These are phyloP conservation scores for Trapa bicornis DNA, from an alignment of 345 rosid genomes.

Conservation along the genomic window DNA sequence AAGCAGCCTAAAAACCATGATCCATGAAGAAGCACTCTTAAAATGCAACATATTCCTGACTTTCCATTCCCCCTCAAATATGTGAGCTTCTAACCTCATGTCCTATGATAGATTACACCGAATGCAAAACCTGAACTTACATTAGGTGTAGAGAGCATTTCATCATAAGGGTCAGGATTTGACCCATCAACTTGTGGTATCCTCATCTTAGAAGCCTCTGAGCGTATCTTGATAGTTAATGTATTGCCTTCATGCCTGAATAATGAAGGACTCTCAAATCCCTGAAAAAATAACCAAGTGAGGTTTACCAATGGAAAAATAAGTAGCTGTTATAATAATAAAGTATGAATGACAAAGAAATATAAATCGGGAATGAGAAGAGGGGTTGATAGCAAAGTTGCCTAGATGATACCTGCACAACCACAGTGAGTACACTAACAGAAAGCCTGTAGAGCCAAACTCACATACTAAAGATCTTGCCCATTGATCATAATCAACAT, in stretches of 20 bases:
- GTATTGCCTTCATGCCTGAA: neutral
- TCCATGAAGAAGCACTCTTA: neutral
- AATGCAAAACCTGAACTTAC: constrained; percentile 17
- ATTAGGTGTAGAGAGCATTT: constrained; percentile 84
- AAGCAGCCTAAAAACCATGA: neutral
- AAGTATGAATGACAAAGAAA: neutral
- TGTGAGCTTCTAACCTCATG: neutral
- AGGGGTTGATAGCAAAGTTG: neutral
- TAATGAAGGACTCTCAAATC: neutral
- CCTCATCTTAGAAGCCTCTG: constrained; percentile 20
- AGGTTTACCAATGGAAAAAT: neutral
- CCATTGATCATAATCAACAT: too few species aligned
- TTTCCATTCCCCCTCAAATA: neutral
- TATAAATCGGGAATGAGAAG: neutral
- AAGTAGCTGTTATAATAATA: neutral
- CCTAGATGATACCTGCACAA: neutral
- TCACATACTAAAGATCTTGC: too few species aligned
- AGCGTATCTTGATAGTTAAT: neutral
- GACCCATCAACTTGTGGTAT: constrained; percentile 95
- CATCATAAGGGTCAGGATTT: constrained; percentile 86
- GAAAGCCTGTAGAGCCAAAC: too few species aligned
- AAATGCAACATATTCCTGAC: neutral
- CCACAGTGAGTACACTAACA: too few species aligned
- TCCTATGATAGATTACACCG: constrained; percentile 2
- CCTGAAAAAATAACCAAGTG: constrained; percentile 1